A percentile compares a stretch with the other conserved stretches of the same genome.
Evolutionary conservation across 176 grass and related monocot genomes (phyloP).

Genomic region (Triticum urartu): DNA sequence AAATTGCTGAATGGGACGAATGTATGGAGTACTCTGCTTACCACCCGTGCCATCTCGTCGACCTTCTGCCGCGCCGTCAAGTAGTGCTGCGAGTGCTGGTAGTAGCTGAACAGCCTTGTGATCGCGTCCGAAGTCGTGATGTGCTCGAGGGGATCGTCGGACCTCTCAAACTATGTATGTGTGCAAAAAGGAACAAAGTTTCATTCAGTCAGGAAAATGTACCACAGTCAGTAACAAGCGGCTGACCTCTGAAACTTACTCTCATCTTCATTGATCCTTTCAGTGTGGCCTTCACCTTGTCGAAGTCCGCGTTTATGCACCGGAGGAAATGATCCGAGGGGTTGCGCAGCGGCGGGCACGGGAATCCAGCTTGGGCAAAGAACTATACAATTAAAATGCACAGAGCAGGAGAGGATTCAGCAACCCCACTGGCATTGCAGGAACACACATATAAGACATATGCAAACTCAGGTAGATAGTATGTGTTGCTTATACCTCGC

Average conservation of each 20-base stretch:
- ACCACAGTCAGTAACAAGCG: neutral
- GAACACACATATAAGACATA: neutral
- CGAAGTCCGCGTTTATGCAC: slow-evolving; percentile 90
- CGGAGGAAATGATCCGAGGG: slow-evolving; percentile 97
- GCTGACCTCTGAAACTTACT: slow-evolving; percentile 34
- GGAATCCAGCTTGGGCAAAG: slow-evolving; percentile 93
- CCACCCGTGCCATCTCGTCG: slow-evolving; percentile 76
- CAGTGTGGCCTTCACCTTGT: slow-evolving; percentile 98
- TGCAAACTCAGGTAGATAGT: neutral
- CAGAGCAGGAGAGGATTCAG: neutral
- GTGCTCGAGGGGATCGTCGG: slow-evolving; percentile 76
- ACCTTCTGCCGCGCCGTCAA: slow-evolving; percentile 61
- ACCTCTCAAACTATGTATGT: slow-evolving; percentile 62
- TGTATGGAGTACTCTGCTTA: slow-evolving; percentile 39
- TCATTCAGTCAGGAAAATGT: neutral
- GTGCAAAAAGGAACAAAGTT: neutral
- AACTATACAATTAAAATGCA: slow-evolving; percentile 41
- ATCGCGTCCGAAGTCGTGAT: slow-evolving; percentile 74
- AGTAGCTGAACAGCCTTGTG: slow-evolving; percentile 66
- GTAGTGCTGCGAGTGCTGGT: slow-evolving; percentile 66
- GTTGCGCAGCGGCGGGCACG: slow-evolving; percentile 77
- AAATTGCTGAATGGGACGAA: slow-evolving; percentile 10
- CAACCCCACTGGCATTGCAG: neutral
- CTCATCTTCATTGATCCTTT: slow-evolving; percentile 88
- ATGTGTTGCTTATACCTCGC: slow-evolving; percentile 45